Conservation (phyloP, 2,329 filamentous ascomycete species). For the Pseudohalonectria lignicola region DNA sequence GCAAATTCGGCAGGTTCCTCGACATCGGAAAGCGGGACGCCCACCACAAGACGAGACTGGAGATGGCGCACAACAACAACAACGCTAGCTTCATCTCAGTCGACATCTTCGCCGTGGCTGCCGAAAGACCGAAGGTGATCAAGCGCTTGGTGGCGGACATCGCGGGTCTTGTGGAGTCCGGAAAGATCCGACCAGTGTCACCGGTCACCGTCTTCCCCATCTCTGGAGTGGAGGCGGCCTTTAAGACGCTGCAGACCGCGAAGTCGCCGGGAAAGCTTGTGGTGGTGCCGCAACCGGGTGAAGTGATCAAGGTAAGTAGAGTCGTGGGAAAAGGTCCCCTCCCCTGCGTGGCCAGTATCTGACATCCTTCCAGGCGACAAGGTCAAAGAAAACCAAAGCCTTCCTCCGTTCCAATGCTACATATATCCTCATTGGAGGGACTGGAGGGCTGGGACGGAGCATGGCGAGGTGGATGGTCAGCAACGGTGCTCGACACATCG, state of each 20-base stretch:
- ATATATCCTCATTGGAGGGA: slow-evolving; percentile 41
- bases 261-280: slow-evolving; percentile 29
- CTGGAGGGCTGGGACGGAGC: slow-evolving; percentile 37
- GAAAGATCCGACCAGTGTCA: slow-evolving; percentile 22
- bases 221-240: slow-evolving; percentile 24
- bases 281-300: slow-evolving; percentile 26
- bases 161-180: slow-evolving; percentile 20
- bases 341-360: no score
- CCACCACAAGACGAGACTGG: background rate
- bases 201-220: slow-evolving; percentile 23
- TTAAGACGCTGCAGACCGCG: slow-evolving; percentile 23
- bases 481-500: slow-evolving; percentile 33
- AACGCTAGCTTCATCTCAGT: slow-evolving; percentile 35
- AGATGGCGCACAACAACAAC: slow-evolving; percentile 24
- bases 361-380: slow-evolving; percentile 3
- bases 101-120: slow-evolving; percentile 31
- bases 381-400: slow-evolving; percentile 8
- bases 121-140: slow-evolving; percentile 27
- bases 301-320: slow-evolving; percentile 24
- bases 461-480: slow-evolving; percentile 37
- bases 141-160: slow-evolving; percentile 24
- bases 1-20: slow-evolving; percentile 27
- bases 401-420: slow-evolving; percentile 28
- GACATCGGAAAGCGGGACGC: slow-evolving; percentile 30
- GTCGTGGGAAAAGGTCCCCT: no score